Conservation (phyloP, 1,139 yeast genomes). For the Blastobotrys capitulatus region DNA sequence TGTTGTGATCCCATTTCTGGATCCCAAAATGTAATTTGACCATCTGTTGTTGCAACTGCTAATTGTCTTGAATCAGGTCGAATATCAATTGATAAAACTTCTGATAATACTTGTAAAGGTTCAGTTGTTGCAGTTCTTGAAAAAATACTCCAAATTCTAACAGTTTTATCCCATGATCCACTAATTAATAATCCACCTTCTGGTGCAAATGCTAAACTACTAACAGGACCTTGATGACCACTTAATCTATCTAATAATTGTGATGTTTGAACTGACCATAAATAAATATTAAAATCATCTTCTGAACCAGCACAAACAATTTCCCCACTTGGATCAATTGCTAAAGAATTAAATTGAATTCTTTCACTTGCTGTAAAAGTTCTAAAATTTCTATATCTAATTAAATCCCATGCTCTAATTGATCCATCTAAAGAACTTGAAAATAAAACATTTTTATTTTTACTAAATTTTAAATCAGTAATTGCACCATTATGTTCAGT, state of each 20-base stretch:
- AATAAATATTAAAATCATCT: constrained; percentile 83
- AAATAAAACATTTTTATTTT: constrained; percentile 82
- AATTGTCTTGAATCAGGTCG: constrained; percentile 90
- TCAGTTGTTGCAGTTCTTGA: constrained; percentile 76
- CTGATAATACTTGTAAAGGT: constrained; percentile 80
- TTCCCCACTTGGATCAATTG: constrained; percentile 97
- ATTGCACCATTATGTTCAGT: constrained; percentile 88
- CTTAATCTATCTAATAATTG: constrained; percentile 80
- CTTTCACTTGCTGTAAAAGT: constrained; percentile 90
- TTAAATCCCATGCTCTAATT: constrained; percentile 92
- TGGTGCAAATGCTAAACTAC: constrained; percentile 77
- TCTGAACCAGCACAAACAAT: constrained; percentile 92
- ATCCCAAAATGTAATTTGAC: constrained; percentile 80
- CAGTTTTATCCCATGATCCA: constrained; percentile 96
- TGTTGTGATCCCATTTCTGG: constrained; percentile 75
- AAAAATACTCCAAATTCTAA: constrained; percentile 89
- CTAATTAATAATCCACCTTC: constrained; percentile 76
- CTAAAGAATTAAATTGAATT: constrained; percentile 80
- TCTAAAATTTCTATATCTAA: constrained; percentile 88
- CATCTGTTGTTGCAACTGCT: constrained; percentile 85
- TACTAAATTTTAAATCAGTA: constrained; percentile 81
- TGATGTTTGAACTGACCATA: constrained; percentile 97
- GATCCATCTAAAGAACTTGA: constrained; percentile 95
- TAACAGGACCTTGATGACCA: constrained; percentile 94
- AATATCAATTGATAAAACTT: constrained; percentile 78